Evolutionary conservation across 257 asterid species (phyloP), one percentile per base, ranked within the genome.

Genomic region (Cruciata laevipes): DNA sequence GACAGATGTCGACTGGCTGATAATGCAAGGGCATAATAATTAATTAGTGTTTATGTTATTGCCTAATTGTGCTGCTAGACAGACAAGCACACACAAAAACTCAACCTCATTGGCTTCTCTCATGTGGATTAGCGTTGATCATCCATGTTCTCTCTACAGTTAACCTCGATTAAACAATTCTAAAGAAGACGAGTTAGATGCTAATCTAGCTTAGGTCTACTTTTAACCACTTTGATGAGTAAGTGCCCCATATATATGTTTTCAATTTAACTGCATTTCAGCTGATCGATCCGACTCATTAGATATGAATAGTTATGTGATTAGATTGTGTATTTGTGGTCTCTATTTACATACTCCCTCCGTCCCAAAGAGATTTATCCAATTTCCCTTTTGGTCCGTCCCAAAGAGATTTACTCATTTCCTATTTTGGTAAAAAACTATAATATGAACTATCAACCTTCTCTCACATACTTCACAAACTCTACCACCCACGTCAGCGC

Each of bases 41-140:
- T n/a, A n/a, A n/a, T n/a, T n/a, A n/a, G n/a, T n/a, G 70, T 67
- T 56, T 14, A 55, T 42, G 57, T 69, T 35, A 73, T 66, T 73
- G 74, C 68, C 21, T 70, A 73, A 58, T 76, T 73, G 68, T 79
- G 65, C 23, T 62, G 57, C 18, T n/a, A 67, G 74, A 61, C 69
- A 68, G 76, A 44, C 69, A 66, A 59, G 42, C 75, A 61, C 66
- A 59, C 83, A 79, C 83, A 69, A 68, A 65, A 33, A 55, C 38
- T 25, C 30, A 37, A 44, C 12, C 73, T 60, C 52, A 78, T 79
- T 79, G 83, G 83, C 49, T 61, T 75, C 78, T 71, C 80, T 74
- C 77, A 35, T 58, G 35, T 23, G 18, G n/a, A 24, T 21, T 69
- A 31, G 53, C 55, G 53, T 59, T 52, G 57, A 44, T 18, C 77